Percentiles rank a stretch among this genome's conserved stretches.
Conservation (phyloP, 2,329 filamentous ascomycete genomes). For the Ilyonectria mors-panacis region DNA sequence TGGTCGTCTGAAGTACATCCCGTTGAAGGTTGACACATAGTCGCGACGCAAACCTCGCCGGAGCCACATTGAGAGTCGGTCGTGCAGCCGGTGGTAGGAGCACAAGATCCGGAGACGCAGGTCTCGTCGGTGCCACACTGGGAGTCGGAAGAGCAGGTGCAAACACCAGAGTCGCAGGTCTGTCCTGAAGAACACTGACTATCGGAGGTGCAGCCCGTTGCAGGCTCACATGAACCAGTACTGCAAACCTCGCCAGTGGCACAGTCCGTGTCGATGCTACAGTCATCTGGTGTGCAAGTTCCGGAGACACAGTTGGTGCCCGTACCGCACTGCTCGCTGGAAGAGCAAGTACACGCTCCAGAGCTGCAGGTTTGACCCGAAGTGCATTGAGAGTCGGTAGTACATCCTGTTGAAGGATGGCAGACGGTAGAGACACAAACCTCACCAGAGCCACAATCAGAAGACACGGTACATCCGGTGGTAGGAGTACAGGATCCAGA, state of each 20-base stretch:
- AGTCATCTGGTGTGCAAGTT: neutral
- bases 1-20: neutral
- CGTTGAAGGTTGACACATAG: too few relatives aligned
- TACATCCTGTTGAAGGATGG: too few relatives aligned
- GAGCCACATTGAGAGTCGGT: neutral
- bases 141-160: neutral
- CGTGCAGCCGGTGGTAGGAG: neutral
- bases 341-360: neutral
- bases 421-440: too few relatives aligned
- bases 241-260: neutral
- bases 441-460: too few relatives aligned
- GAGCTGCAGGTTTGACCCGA: conserved; percentile 7
- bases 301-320: too few relatives aligned
- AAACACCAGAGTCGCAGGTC: neutral
- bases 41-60: neutral
- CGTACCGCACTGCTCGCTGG: neutral
- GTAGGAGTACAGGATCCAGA: too few relatives aligned
- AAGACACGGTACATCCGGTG: too few relatives aligned
- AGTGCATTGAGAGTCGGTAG: neutral
- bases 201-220: conserved; percentile 3
- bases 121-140: too few relatives aligned
- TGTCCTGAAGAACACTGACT: neutral
- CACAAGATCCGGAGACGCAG: conserved; percentile 1
- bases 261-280: neutral
- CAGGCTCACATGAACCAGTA: neutral